phyloP scores from a whole-genome alignment of 805 yeast species.

The Pichia thaimueangensis region DNA sequence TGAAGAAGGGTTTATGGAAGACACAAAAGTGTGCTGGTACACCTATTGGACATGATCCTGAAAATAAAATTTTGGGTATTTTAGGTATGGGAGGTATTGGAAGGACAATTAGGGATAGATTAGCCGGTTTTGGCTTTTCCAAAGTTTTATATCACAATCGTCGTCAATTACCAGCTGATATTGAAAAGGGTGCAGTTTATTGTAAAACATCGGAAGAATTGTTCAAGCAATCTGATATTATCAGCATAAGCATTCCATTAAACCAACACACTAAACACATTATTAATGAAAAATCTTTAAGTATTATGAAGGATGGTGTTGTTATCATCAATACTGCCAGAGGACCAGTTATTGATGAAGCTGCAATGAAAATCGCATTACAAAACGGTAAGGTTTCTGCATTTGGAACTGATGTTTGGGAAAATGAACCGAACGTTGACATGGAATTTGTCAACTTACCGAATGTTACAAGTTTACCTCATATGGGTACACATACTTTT shows the following conservation, averaged over 20 bases:
- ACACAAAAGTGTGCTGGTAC: conserved; percentile 42
- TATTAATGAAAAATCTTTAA: conserved; percentile 52
- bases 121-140: conserved; percentile 69
- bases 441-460: conserved; percentile 55
- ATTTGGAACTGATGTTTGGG: conserved; percentile 73
- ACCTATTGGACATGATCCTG: conserved; percentile 67
- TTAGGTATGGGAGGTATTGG: conserved; percentile 91
- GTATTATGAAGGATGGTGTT: conserved; percentile 72
- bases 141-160: conserved; percentile 72
- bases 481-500: conserved; percentile 75
- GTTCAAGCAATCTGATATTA: conserved; percentile 54
- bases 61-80: conserved; percentile 70
- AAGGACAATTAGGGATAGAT: conserved; percentile 64
- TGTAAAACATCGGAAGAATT: conserved; percentile 61
- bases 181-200: conserved; percentile 66
- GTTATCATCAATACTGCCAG: conserved; percentile 80
- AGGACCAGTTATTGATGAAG: conserved; percentile 75
- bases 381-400: conserved; percentile 59
- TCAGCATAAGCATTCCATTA: conserved; percentile 73
- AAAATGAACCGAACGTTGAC: conserved; percentile 66
- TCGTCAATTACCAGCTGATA: conserved; percentile 46
- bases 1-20: conserved; percentile 61
- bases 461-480: conserved; percentile 75
- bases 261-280: conserved; percentile 65
- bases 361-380: conserved; percentile 47